Conservation (phyloP, 768 basidiomycete genomes). For the Porpolomopsis calyptriformis region DNA sequence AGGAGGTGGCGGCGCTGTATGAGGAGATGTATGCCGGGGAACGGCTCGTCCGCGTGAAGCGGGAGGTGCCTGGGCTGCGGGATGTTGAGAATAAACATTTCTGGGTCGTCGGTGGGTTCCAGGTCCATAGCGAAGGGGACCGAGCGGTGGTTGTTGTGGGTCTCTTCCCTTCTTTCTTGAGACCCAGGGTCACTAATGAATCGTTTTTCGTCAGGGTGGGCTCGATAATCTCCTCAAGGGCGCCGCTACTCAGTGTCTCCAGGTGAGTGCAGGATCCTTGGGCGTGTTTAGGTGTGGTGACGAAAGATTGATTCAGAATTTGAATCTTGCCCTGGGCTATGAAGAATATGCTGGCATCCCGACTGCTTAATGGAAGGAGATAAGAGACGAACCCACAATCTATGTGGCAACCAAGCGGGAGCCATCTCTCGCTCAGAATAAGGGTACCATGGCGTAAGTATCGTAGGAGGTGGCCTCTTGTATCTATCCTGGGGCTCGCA, state of each 20-base stretch:
- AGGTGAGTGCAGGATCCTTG: constrained; percentile 39
- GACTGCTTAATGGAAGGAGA: not conserved
- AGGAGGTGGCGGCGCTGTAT: constrained; percentile 63
- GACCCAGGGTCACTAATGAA: not conserved
- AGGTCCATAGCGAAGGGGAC: constrained; percentile 81
- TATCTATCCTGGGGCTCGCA: too few species aligned
- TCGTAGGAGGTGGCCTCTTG: too few species aligned
- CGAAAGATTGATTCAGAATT: too few species aligned
- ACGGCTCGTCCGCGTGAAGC: constrained; percentile 56
- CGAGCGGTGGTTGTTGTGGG: constrained; percentile 88
- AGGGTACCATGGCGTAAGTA: too few species aligned
- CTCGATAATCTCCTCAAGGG: constrained; percentile 96
- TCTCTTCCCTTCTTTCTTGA: constrained; percentile 12
- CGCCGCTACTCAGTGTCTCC: constrained; percentile 96
- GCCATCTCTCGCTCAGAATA: too few species aligned
- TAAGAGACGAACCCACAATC: too few species aligned
- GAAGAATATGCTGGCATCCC: constrained; percentile 65
- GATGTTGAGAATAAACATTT: constrained; percentile 80
- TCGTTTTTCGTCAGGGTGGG: constrained; percentile 49
- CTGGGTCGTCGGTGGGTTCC: constrained; percentile 86
- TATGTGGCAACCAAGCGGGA: too few species aligned
- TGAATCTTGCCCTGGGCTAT: constrained; percentile 73
- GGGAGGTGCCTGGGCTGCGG: constrained; percentile 58
- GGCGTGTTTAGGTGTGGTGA: too few species aligned
- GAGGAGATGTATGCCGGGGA: constrained; percentile 69